These are phyloP conservation scores for Morella rubra DNA, from an alignment of 306 rosid species.

Conservation along the genomic window DNA sequence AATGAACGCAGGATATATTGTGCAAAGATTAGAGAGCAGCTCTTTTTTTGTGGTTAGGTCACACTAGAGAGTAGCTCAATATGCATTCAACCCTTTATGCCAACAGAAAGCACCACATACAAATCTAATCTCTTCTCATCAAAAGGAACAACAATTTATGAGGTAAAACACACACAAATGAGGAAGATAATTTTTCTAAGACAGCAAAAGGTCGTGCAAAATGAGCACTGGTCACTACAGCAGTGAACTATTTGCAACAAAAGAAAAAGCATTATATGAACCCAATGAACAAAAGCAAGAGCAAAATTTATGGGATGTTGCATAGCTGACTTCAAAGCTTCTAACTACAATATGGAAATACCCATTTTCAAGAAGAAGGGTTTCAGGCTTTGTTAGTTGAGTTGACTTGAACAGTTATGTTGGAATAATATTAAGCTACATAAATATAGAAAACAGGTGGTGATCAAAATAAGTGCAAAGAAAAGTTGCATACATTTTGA, in stretches of 20 bases:
- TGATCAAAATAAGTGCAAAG: background rate
- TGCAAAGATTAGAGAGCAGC: background rate
- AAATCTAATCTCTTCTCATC: constrained; percentile 9
- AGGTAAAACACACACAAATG: background rate
- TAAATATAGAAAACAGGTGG: background rate
- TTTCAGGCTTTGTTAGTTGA: background rate
- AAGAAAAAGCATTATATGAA: background rate
- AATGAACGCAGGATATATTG: constrained; percentile 12
- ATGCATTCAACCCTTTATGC: background rate
- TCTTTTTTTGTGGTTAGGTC: background rate
- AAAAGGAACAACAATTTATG: constrained; percentile 2
- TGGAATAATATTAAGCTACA: background rate
- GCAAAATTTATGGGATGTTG: background rate
- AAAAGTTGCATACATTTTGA: constrained; percentile 35
- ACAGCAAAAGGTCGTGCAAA: background rate
- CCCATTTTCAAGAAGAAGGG: background rate
- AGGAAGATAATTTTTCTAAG: background rate
- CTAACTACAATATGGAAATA: constrained; percentile 2
- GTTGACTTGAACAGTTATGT: background rate
- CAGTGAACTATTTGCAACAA: background rate
- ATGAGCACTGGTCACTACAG: too few species aligned
- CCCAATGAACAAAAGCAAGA: background rate
- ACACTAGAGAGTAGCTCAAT: constrained; percentile 3
- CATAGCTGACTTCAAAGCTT: background rate
- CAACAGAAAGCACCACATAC: background rate